Conservation (phyloP, 257 asterid genomes). For the Nicotiana noctiflora region DNA sequence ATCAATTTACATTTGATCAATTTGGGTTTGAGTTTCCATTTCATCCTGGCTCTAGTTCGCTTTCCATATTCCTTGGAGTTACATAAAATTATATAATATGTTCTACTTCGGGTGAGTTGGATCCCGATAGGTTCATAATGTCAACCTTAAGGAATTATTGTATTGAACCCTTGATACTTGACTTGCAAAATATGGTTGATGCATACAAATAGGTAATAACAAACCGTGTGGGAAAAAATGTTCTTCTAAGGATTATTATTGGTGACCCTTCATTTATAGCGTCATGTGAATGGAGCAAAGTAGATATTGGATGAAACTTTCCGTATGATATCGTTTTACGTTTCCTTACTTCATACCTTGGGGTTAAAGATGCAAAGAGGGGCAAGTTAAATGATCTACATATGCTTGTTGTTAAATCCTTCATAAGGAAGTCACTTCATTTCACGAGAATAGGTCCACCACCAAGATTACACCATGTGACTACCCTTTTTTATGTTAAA, state of each 20-base stretch:
- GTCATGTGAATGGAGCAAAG: background rate
- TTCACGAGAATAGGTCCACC: too few species aligned
- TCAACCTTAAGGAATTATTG: background rate
- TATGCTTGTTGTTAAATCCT: background rate
- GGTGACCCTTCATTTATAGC: background rate
- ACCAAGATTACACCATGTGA: too few species aligned
- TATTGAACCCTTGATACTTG: background rate
- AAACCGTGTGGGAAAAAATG: background rate
- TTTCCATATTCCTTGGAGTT: too few species aligned
- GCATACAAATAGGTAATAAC: background rate
- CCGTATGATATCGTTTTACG: background rate
- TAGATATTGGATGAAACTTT: background rate
- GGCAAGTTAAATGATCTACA: background rate
- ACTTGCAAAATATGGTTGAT: background rate
- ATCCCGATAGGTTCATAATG: background rate
- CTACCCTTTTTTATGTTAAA: too few species aligned
- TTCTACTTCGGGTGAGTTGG: background rate
- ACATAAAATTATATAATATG: too few species aligned
- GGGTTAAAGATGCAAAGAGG: background rate
- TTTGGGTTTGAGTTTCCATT: too few species aligned
- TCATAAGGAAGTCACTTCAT: background rate
- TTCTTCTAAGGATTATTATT: background rate
- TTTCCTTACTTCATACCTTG: background rate
- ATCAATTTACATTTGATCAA: too few species aligned
- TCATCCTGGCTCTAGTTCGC: background rate